Evolutionary conservation across 306 rosid genomes (phyloP).

Genomic region (Potentilla sterilis): DNA sequence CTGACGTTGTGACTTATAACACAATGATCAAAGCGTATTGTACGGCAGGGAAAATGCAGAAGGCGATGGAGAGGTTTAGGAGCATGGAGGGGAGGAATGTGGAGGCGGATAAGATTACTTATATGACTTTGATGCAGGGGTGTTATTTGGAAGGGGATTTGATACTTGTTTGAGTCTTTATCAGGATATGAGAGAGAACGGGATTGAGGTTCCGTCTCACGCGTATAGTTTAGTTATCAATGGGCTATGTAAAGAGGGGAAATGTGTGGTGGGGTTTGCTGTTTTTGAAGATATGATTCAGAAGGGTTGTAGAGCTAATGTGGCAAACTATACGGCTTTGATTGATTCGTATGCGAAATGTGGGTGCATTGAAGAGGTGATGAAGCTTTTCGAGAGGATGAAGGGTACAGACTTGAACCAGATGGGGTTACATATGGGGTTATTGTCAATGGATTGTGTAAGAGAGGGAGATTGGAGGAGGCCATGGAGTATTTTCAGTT

Average conservation of each 20-base stretch:
- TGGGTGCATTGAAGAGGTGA: too few relatives aligned
- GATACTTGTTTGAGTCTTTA: slow-evolving; percentile 70
- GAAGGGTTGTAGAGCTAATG: slow-evolving; percentile 57
- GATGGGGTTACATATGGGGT: too few relatives aligned
- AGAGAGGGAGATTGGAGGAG: too few relatives aligned
- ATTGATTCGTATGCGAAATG: too few relatives aligned
- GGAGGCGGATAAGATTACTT: slow-evolving; percentile 73
- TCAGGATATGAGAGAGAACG: slow-evolving; percentile 75
- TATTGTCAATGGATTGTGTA: too few relatives aligned
- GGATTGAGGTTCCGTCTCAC: slow-evolving; percentile 59
- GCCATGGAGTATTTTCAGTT: too few relatives aligned
- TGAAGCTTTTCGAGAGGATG: too few relatives aligned
- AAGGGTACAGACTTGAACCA: too few relatives aligned
- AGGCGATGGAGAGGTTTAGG: slow-evolving; percentile 53
- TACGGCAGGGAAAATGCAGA: slow-evolving; percentile 51
- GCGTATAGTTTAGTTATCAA: slow-evolving; percentile 63
- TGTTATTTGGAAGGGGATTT: slow-evolving; percentile 59
- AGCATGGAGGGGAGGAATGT: slow-evolving; percentile 56
- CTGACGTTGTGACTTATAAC: slow-evolving; percentile 68
- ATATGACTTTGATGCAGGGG: slow-evolving; percentile 69
- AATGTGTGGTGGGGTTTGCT: slow-evolving; percentile 56
- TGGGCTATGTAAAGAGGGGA: slow-evolving; percentile 67
- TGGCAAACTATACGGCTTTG: slow-evolving; percentile 67
- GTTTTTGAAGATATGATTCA: slow-evolving; percentile 60
- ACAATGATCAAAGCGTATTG: slow-evolving; percentile 79